A percentile compares a stretch with the other conserved stretches of the same genome.
These are phyloP conservation scores for Rhazya stricta DNA, from an alignment of 257 asterid genomes.

Conservation along the genomic window DNA sequence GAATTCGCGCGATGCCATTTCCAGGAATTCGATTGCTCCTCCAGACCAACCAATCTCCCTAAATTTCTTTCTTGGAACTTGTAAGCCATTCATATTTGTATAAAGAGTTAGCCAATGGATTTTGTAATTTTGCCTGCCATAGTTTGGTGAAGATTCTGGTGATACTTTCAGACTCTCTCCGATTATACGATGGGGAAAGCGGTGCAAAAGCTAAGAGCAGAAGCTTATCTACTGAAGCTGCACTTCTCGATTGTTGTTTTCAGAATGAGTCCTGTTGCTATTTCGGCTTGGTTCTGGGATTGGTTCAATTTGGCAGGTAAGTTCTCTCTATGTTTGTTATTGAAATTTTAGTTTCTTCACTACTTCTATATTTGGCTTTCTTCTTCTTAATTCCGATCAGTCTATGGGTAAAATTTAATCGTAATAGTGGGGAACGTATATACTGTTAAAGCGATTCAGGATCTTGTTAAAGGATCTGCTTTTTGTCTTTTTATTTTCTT, in stretches of 20 bases:
- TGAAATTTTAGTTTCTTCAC: background rate
- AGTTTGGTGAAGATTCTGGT: constrained; percentile 7
- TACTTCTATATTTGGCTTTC: too few relatives aligned
- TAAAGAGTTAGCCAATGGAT: background rate
- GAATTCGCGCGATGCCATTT: constrained; percentile 62
- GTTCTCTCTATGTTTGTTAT: background rate
- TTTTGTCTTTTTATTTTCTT: background rate
- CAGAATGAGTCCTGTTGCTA: constrained; percentile 53
- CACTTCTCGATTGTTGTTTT: constrained; percentile 77
- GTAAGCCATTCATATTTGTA: constrained; percentile 32
- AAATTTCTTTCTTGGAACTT: constrained; percentile 83
- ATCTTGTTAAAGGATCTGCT: background rate
- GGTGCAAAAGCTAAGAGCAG: constrained; percentile 55
- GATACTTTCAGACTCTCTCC: constrained; percentile 54
- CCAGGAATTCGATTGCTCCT: constrained; percentile 77
- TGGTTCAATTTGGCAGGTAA: constrained; percentile 74
- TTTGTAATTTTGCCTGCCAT: background rate
- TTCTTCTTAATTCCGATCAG: too few relatives aligned
- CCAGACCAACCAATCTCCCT: constrained; percentile 59
- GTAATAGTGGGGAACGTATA: too few relatives aligned
- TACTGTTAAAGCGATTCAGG: background rate
- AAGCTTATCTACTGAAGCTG: constrained; percentile 40
- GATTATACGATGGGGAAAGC: constrained; percentile 67
- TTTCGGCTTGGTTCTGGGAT: constrained; percentile 61
- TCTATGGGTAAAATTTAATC: too few relatives aligned